A percentile compares a stretch with the other conserved stretches of the same genome.
These are phyloP conservation scores for Straminergon stramineum DNA, from an alignment of 225 moss, liverwort and hornwort genomes.

Conservation along the genomic window DNA sequence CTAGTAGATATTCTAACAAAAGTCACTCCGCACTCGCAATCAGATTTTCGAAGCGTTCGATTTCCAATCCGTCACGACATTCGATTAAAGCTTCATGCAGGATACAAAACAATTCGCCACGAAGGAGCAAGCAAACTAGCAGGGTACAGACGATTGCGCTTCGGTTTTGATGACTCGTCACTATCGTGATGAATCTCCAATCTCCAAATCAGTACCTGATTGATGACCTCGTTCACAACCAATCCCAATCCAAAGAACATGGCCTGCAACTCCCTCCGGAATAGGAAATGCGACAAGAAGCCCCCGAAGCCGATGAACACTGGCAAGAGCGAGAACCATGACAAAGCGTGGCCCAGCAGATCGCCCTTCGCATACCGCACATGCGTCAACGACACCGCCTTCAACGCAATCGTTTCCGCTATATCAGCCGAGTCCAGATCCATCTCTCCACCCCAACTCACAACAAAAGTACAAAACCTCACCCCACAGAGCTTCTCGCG, in stretches of 20 bases:
- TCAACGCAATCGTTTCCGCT: slow-evolving; percentile 36
- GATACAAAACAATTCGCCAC: background rate
- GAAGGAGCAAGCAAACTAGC: background rate
- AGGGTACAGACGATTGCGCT: background rate
- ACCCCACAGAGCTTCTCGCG: background rate
- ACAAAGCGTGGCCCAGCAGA: slow-evolving; percentile 59
- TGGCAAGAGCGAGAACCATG: slow-evolving; percentile 81
- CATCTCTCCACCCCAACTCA: slow-evolving; percentile 10
- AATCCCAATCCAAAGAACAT: slow-evolving; percentile 85
- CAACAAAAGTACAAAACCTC: background rate
- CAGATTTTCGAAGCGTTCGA: background rate
- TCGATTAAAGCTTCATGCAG: background rate
- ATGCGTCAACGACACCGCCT: slow-evolving; percentile 83
- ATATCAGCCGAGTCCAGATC: slow-evolving; percentile 32
- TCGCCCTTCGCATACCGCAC: slow-evolving; percentile 75
- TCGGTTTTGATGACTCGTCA: background rate
- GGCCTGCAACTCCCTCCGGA: slow-evolving; percentile 86
- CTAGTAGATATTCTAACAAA: background rate
- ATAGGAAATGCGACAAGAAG: slow-evolving; percentile 80
- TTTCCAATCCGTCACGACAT: background rate
- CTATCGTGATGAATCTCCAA: background rate
- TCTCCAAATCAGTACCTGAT: slow-evolving; percentile 18
- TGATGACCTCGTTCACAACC: slow-evolving; percentile 69
- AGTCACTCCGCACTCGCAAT: background rate
- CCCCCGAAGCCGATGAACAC: slow-evolving; percentile 84